Percentiles rank a stretch among this genome's conserved stretches.
These are phyloP conservation scores for Stachybotrys chartarum DNA, from an alignment of 2,329 filamentous ascomycete genomes.

Conservation along the genomic window DNA sequence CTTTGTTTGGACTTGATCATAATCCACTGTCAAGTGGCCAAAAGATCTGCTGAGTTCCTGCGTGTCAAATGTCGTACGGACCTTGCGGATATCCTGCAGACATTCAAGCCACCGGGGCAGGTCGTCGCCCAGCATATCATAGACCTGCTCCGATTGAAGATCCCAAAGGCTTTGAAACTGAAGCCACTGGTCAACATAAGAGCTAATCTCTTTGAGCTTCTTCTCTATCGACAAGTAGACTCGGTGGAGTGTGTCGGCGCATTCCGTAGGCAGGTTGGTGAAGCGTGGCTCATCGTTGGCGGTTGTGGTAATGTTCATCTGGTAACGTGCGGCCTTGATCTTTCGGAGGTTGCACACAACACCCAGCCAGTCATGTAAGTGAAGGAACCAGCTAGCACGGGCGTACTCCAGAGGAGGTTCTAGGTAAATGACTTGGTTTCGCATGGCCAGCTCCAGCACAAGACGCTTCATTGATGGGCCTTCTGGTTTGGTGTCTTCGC, in stretches of 20 bases:
- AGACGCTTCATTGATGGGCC: slow-evolving; percentile 63
- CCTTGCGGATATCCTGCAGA: slow-evolving; percentile 94
- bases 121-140: slow-evolving; percentile 84
- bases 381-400: slow-evolving; percentile 85
- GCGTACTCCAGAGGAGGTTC: slow-evolving; percentile 91
- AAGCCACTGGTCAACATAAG: slow-evolving; percentile 95
- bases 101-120: slow-evolving; percentile 89
- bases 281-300: slow-evolving; percentile 66
- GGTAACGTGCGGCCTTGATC: slow-evolving; percentile 91
- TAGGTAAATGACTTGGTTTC: slow-evolving; percentile 94
- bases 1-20: slow-evolving; percentile 96
- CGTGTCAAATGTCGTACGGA: slow-evolving; percentile 92
- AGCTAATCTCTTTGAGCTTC: slow-evolving; percentile 71
- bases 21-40: slow-evolving; percentile 91
- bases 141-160: slow-evolving; percentile 90
- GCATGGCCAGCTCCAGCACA: slow-evolving; percentile 92
- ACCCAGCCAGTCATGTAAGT: slow-evolving; percentile 89
- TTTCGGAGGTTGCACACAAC: slow-evolving; percentile 87
- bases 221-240: slow-evolving; percentile 81
- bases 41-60: slow-evolving; percentile 90
- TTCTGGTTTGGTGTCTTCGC: slow-evolving; percentile 40
- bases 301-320: slow-evolving; percentile 70
- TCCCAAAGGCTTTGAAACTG: slow-evolving; percentile 99
- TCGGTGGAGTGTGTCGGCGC: slow-evolving; percentile 68
- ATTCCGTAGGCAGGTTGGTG: slow-evolving; percentile 75